Conservation (phyloP, 352 stramenopile genomes). For the Globisporangium paroecandrum region DNA sequence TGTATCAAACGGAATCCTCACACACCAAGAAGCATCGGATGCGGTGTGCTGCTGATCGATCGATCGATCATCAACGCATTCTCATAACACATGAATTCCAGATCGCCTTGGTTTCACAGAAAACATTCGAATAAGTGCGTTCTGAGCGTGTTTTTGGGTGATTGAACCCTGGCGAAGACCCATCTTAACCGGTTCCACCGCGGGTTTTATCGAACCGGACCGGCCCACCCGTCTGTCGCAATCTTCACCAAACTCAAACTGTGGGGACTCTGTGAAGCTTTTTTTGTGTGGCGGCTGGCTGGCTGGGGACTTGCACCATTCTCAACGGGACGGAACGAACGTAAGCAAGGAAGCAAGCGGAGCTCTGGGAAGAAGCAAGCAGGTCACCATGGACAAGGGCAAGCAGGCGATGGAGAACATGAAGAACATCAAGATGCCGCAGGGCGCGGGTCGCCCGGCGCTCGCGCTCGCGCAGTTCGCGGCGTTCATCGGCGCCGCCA, state of each 20-base stretch:
- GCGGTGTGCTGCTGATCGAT: neutral
- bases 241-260: conserved; percentile 3
- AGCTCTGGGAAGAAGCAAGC: conserved; percentile 2
- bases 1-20: too few species aligned
- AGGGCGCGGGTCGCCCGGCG: conserved; percentile 51
- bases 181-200: neutral
- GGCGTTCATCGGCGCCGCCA: conserved; percentile 52
- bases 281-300: conserved; percentile 20
- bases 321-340: conserved; percentile 17
- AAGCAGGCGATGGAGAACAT: conserved; percentile 88
- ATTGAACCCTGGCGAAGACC: neutral
- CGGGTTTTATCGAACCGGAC: conserved; percentile 3
- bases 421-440: conserved; percentile 87
- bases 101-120: neutral
- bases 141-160: neutral
- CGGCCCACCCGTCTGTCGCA: conserved; percentile 3
- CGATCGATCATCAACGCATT: neutral
- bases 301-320: conserved; percentile 22
- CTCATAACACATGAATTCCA: neutral
- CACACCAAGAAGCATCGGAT: too few species aligned
- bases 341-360: conserved; percentile 12
- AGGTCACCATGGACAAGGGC: conserved; percentile 70
- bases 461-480: conserved; percentile 61
- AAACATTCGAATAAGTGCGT: neutral
- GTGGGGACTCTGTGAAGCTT: neutral